Conservation (phyloP, 805 yeast species). For the Cyberlindnera amylophila region DNA sequence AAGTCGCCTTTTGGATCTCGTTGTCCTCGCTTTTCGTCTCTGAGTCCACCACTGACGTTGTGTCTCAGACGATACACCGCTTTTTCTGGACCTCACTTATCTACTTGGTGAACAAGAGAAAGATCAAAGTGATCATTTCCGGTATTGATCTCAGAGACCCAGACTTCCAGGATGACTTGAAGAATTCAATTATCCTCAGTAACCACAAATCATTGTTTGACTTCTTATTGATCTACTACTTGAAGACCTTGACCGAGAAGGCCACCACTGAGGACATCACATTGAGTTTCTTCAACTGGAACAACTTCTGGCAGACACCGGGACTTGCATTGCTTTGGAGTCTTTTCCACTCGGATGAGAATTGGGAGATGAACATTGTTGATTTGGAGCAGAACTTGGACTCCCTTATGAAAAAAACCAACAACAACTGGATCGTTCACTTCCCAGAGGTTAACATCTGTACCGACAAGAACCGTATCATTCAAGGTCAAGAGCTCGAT, state of each 20-base stretch:
- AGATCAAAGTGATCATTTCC: conserved; percentile 26
- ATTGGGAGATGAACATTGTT: conserved; percentile 43
- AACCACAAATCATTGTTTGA: conserved; percentile 74
- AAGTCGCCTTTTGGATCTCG: conserved; percentile 7
- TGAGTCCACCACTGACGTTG: conserved; percentile 1
- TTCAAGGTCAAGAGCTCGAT: conserved; percentile 52
- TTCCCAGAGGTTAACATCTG: conserved; percentile 86
- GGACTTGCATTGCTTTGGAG: conserved; percentile 42
- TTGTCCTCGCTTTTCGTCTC: conserved; percentile 4
- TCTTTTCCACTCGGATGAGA: conserved; percentile 60
- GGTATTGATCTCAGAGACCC: conserved; percentile 26
- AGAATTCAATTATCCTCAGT: conserved; percentile 35
- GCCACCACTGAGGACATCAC: conserved; percentile 18
- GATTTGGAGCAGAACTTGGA: conserved; percentile 36
- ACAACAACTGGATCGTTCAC: conserved; percentile 59
- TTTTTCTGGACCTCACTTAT: conserved; percentile 20
- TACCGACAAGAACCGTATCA: conserved; percentile 41
- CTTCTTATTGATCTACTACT: conserved; percentile 46
- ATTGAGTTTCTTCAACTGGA: conserved; percentile 70
- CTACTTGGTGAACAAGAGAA: conserved; percentile 23
- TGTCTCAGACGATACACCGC: conserved; percentile 3
- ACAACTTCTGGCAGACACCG: conserved; percentile 59
- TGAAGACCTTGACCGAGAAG: conserved; percentile 29
- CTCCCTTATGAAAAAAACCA: conserved; percentile 29
- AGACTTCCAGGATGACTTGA: conserved; percentile 23